phyloP scores from a whole-genome alignment of 2,329 filamentous ascomycete genomes.

The Daldinia sp. region DNA sequence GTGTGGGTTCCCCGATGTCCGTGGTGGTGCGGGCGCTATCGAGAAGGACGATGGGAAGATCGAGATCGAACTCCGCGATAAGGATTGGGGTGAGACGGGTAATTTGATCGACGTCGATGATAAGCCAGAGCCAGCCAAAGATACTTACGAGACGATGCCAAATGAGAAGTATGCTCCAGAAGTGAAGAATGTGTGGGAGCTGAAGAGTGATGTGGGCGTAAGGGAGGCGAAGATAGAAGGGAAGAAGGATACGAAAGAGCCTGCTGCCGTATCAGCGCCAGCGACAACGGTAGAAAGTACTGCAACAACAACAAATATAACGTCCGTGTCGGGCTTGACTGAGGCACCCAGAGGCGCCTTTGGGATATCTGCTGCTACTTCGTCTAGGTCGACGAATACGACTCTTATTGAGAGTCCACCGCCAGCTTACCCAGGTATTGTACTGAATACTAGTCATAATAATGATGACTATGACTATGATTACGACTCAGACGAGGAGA shows the following conservation, averaged over 20 bases:
- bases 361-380: not conserved
- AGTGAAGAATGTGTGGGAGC: constrained; percentile 46
- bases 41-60: constrained; percentile 61
- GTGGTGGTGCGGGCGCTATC: constrained; percentile 59
- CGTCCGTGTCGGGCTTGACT: constrained; percentile 12
- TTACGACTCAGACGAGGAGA: constrained; percentile 54
- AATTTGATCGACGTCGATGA: constrained; percentile 61
- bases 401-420: constrained; percentile 14
- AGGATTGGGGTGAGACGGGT: constrained; percentile 51
- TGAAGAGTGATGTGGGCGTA: constrained; percentile 44
- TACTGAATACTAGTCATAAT: not conserved
- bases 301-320: not conserved
- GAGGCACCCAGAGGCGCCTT: constrained; percentile 2
- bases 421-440: constrained; percentile 19
- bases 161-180: constrained; percentile 49
- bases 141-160: not conserved
- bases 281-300: not conserved
- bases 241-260: constrained; percentile 22
- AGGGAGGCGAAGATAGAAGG: constrained; percentile 39
- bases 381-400: constrained; percentile 17
- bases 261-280: not conserved
- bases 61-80: constrained; percentile 51
- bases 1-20: constrained; percentile 64
- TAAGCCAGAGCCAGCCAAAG: constrained; percentile 26
- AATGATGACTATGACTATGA: constrained; percentile 24